Evolutionary conservation across 2,329 filamentous ascomycete species (phyloP).

Genomic region (Aspergillus sp.): DNA sequence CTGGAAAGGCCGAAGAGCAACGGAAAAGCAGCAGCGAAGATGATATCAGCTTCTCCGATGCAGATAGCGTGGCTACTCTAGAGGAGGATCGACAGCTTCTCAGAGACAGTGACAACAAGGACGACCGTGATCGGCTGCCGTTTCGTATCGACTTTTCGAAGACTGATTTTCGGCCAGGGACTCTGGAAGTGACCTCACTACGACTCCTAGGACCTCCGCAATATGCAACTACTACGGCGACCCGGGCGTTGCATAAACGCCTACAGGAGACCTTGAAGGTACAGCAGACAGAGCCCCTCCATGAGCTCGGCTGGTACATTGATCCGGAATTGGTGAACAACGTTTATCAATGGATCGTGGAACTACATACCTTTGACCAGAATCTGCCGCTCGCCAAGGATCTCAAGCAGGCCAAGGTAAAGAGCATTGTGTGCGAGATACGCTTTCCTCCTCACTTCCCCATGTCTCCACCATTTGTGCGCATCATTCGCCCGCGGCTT

Average conservation of each 20-base stretch:
- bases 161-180: conserved; percentile 67
- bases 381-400: conserved; percentile 70
- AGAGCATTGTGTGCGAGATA: conserved; percentile 75
- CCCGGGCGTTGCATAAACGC: conserved; percentile 63
- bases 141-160: conserved; percentile 16
- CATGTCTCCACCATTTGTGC: conserved; percentile 77
- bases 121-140: conserved; percentile 5
- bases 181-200: conserved; percentile 61
- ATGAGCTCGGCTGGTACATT: conserved; percentile 81
- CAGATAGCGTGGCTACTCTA: conserved; percentile 49
- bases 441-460: conserved; percentile 78
- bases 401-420: conserved; percentile 62
- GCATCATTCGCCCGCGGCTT: conserved; percentile 78
- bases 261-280: conserved; percentile 62
- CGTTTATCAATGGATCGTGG: conserved; percentile 87
- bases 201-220: conserved; percentile 64
- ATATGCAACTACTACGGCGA: conserved; percentile 63
- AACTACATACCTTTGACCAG: conserved; percentile 77
- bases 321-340: conserved; percentile 66
- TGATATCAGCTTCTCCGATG: conserved; percentile 19
- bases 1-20: neutral
- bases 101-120: conserved; percentile 5
- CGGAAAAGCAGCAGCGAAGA: neutral
- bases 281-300: conserved; percentile 60
- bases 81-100: conserved; percentile 41